Conservation (phyloP, 331 rosid genomes). For the Pyrus hybrid region DNA sequence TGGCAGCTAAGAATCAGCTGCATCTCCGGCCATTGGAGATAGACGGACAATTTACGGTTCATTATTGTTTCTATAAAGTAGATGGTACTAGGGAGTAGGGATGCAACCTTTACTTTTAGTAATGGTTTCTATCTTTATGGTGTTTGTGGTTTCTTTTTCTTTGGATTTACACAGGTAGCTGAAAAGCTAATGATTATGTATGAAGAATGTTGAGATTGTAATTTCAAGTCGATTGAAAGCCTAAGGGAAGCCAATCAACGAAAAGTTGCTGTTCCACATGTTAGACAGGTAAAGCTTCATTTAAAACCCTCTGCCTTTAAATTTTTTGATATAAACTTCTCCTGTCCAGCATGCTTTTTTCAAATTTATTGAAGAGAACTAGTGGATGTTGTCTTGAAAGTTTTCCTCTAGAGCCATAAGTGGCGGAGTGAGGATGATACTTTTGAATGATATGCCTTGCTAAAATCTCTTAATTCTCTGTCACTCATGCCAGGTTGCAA, state of each 20-base stretch:
- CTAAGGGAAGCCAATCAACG: constrained; percentile 34
- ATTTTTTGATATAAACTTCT: background rate
- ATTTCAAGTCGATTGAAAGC: constrained; percentile 36
- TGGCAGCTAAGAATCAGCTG: background rate
- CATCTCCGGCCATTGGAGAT: background rate
- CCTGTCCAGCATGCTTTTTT: no score
- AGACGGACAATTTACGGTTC: background rate
- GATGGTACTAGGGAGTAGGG: background rate
- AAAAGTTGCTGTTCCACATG: constrained; percentile 31
- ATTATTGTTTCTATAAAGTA: background rate
- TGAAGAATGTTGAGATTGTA: constrained; percentile 58
- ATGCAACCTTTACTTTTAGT: background rate
- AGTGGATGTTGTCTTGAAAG: background rate
- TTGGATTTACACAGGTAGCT: constrained; percentile 43
- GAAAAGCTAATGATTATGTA: constrained; percentile 55
- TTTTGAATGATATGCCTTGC: background rate
- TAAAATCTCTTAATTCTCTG: background rate
- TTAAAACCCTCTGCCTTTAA: background rate
- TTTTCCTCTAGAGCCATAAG: background rate
- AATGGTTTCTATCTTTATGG: background rate
- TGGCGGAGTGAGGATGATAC: background rate
- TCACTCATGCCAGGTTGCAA: constrained; percentile 15
- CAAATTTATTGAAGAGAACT: background rate
- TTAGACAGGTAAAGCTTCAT: constrained; percentile 32
- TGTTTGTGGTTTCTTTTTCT: background rate